Evolutionary conservation across 2,329 filamentous ascomycete species (phyloP).

Genomic region (Colletotrichum paranaense): DNA sequence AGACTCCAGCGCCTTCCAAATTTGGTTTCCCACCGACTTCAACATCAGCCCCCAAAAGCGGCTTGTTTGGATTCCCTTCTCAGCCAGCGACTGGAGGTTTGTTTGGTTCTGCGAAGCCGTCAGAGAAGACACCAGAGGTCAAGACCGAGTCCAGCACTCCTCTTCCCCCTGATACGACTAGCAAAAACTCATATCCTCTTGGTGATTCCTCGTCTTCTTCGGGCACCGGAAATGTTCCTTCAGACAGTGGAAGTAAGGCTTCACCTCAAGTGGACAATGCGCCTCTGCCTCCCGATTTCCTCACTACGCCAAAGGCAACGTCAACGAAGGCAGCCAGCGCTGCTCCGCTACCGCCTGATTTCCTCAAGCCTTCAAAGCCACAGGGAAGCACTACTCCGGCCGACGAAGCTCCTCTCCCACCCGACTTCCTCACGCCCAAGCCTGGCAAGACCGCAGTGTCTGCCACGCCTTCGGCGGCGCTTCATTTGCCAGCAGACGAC

Average conservation of each 20-base stretch:
- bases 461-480: conserved; percentile 16
- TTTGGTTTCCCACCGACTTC: conserved; percentile 51
- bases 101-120: conserved; percentile 39
- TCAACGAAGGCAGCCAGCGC: conserved; percentile 37
- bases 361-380: conserved; percentile 40
- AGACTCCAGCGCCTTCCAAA: conserved; percentile 61
- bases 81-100: conserved; percentile 41
- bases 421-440: conserved; percentile 43
- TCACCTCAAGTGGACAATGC: conserved; percentile 39
- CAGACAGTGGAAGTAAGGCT: conserved; percentile 42
- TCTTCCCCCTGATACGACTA: conserved; percentile 66
- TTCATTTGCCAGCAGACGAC: conserved; percentile 18
- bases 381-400: conserved; percentile 35
- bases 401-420: conserved; percentile 41
- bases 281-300: conserved; percentile 49
- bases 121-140: conserved; percentile 34
- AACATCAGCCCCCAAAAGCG: conserved; percentile 37
- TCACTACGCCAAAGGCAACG: conserved; percentile 40
- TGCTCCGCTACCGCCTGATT: conserved; percentile 48
- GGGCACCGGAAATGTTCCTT: conserved; percentile 49
- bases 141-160: conserved; percentile 48
- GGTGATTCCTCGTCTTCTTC: conserved; percentile 66
- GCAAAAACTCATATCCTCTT: conserved; percentile 61
- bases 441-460: conserved; percentile 39
- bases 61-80: conserved; percentile 50